These are phyloP conservation scores for Saccharomyces pastorianus DNA, from an alignment of 1,139 yeast species.

Conservation along the genomic window DNA sequence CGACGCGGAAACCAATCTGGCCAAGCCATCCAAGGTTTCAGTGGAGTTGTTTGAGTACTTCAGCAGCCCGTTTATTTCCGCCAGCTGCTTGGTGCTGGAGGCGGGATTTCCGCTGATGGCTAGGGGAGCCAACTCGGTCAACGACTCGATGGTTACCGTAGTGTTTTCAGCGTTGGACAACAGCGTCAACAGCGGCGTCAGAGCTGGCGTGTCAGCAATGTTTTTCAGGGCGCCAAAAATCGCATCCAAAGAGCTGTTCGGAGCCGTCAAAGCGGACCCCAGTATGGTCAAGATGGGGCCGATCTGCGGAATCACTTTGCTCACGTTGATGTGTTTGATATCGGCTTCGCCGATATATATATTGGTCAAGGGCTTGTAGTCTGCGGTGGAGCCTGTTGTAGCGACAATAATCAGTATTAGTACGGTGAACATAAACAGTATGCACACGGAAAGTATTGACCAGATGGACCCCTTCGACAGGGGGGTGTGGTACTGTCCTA, in stretches of 20 bases:
- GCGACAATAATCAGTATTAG: constrained; percentile 22
- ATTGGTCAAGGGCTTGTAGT: constrained; percentile 24
- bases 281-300: constrained; percentile 23
- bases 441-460: constrained; percentile 10
- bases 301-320: constrained; percentile 28
- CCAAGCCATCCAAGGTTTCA: constrained; percentile 13
- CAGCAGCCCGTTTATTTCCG: constrained; percentile 20
- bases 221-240: constrained; percentile 23
- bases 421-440: constrained; percentile 19
- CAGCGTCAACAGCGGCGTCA: constrained; percentile 24
- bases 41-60: constrained; percentile 21
- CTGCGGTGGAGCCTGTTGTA: constrained; percentile 26
- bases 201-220: constrained; percentile 24
- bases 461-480: constrained; percentile 5
- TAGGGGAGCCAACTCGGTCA: constrained; percentile 25
- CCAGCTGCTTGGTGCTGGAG: constrained; percentile 16
- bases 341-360: constrained; percentile 29
- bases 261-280: constrained; percentile 23
- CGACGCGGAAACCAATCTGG: not conserved
- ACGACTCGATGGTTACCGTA: constrained; percentile 20
- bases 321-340: constrained; percentile 27
- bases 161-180: constrained; percentile 21
- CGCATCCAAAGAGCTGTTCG: constrained; percentile 14
- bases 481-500: constrained; percentile 1
- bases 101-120: constrained; percentile 17